Base-by-base conservation (phyloP, 2,329 filamentous ascomycete genomes). In the Talaromyces sp. region DNA sequence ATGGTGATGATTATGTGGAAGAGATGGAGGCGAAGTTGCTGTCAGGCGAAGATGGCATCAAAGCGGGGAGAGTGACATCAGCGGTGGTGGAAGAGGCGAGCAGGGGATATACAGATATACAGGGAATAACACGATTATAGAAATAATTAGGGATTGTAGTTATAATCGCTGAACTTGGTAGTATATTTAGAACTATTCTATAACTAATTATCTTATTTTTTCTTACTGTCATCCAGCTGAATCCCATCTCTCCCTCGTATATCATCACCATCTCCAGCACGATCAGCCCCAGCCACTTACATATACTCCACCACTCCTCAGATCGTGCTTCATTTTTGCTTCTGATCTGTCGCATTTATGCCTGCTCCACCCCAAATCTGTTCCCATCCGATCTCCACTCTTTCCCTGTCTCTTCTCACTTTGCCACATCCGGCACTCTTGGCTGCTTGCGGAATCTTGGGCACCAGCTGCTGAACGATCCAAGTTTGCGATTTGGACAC, bases 391-490 rank as follows among this genome's bases (percentile, higher is more conserved):
- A 24, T 24, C 9, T 5, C 14, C 19, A 14, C 10, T 24, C 13
- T 33, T 22, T 29, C 13, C 17, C 16, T 45, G 42, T 17, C 14
- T n/a, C 29, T 46, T 36, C 43, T 30, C 33, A 36, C 46, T 63
- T 64, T 47, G 61, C 61, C 61, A 64, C 57, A 55, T 60, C 55
- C 55, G 53, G 24, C 24, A 47, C 11, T 19, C 6, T 47, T 52
- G 53, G 60, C 62, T 64, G 62, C 54, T 62, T 63, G 61, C 62
- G 62, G 62, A 62, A 57, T 48, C 47, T 27, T 27, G 24, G 24
- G 24, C 24, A 27, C 9, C 24, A n/a, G n/a, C n/a, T n/a, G n/a
- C n/a, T n/a, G n/a, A n/a, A n/a, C n/a, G n/a, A n/a, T n/a, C n/a
- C n/a, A n/a, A n/a, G n/a, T n/a, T n/a, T n/a, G n/a, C n/a, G n/a